phyloP scores from a whole-genome alignment of 352 stramenopile species.

The Plasmopara muralis region DNA sequence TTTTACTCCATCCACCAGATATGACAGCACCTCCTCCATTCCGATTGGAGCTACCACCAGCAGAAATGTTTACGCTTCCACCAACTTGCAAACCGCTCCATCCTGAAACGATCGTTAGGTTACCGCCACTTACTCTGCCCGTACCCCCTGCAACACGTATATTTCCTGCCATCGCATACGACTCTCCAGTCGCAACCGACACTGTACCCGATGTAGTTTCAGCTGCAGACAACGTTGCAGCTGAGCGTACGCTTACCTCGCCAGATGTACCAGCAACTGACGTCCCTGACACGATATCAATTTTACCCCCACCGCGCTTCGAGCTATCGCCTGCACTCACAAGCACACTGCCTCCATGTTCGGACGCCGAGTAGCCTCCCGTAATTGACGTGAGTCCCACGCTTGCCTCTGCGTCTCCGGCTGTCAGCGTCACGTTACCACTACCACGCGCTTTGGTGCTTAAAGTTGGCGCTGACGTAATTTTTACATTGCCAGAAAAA shows the following conservation, averaged over 20 bases:
- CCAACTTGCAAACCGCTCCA: constrained; percentile 14
- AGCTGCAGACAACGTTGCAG: constrained; percentile 10
- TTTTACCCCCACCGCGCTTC: constrained; percentile 11
- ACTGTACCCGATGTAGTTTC: constrained; percentile 8
- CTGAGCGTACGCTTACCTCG: constrained; percentile 13
- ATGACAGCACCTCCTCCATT: constrained; percentile 13
- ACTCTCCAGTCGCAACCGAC: constrained; percentile 15
- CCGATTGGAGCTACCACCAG: constrained; percentile 8
- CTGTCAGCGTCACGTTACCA: constrained; percentile 17
- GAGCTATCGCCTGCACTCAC: constrained; percentile 11
- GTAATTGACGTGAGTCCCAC: constrained; percentile 18
- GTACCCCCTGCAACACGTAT: constrained; percentile 10
- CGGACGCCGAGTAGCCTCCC: constrained; percentile 15
- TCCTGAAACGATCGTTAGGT: constrained; percentile 12
- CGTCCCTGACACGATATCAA: constrained; percentile 19
- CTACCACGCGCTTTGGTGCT: constrained; percentile 12
- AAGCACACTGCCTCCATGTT: constrained; percentile 14
- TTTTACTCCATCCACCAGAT: constrained; percentile 15
- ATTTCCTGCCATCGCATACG: constrained; percentile 11
- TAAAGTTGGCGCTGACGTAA: constrained; percentile 10
- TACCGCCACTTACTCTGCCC: constrained; percentile 13
- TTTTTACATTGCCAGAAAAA: constrained; percentile 11
- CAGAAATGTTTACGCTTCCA: constrained; percentile 18
- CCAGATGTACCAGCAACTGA: constrained; percentile 13
- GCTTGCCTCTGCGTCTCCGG: constrained; percentile 15